These are phyloP conservation scores for Dactylellina leptospora DNA, from an alignment of 2,329 filamentous ascomycete species.

Conservation along the genomic window DNA sequence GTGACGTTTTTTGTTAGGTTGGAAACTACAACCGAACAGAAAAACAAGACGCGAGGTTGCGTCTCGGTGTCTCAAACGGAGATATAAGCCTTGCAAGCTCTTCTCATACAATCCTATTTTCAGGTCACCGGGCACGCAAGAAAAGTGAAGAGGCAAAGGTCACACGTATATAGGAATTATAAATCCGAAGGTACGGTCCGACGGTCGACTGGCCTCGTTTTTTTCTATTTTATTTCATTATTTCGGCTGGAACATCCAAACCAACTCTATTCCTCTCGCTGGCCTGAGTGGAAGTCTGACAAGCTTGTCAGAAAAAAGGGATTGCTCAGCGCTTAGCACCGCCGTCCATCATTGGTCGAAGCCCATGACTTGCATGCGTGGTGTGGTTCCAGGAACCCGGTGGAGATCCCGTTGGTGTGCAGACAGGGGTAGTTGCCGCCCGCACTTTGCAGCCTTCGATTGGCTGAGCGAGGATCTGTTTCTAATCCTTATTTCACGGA, in stretches of 20 bases:
- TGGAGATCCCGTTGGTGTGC: constrained; percentile 38
- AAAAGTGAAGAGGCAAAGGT: neutral
- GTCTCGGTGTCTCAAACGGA: neutral
- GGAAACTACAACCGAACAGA: constrained; percentile 1
- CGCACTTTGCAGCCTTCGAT: constrained; percentile 32
- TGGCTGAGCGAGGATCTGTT: constrained; percentile 9
- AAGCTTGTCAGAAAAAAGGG: neutral
- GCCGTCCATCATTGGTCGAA: constrained; percentile 19
- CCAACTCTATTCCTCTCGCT: too few species aligned
- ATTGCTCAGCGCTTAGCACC: constrained; percentile 47
- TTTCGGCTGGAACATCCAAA: constrained; percentile 4
- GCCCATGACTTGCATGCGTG: constrained; percentile 27
- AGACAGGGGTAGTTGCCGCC: constrained; percentile 37
- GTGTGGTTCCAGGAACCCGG: constrained; percentile 42
- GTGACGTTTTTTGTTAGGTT: neutral
- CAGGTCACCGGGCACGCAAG: too few species aligned
- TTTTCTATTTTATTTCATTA: too few species aligned
- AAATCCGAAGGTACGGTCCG: too few species aligned
- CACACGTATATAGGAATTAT: too few species aligned
- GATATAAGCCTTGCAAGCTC: neutral
- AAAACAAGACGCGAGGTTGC: neutral
- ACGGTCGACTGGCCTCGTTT: too few species aligned
- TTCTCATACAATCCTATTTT: neutral
- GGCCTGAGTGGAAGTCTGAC: too few species aligned
- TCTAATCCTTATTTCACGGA: neutral